A percentile compares a stretch with the other conserved stretches of the same genome.
Conservation (phyloP, 768 basidiomycete genomes). For the Auricularia sp. region DNA sequence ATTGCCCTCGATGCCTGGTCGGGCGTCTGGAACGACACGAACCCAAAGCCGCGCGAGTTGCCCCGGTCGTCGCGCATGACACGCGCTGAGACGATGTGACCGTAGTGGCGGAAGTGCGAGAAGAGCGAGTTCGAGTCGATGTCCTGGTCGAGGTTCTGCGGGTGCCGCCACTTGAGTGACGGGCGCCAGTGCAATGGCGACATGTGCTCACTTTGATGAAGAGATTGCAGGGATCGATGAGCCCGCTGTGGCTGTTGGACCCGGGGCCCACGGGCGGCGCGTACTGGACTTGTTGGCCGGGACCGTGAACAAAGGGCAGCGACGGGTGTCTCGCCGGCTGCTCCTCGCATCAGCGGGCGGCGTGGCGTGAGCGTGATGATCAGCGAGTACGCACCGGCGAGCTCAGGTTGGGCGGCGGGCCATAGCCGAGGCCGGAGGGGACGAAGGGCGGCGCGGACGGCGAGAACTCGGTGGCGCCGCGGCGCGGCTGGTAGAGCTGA, state of each 20-base stretch:
- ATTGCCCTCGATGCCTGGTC: conserved; percentile 71
- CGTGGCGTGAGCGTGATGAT: neutral
- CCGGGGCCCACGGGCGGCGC: conserved; percentile 67
- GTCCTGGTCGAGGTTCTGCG: conserved; percentile 71
- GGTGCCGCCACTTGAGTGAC: neutral
- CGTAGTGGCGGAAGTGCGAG: conserved; percentile 79
- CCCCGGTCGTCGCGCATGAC: conserved; percentile 84
- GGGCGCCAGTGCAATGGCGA: neutral
- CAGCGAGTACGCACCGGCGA: conserved; percentile 5
- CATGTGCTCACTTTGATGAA: conserved; percentile 61
- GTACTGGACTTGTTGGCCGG: conserved; percentile 82
- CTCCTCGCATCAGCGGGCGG: conserved; percentile 11
- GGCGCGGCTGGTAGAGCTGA: conserved; percentile 60
- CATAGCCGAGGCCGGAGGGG: conserved; percentile 56
- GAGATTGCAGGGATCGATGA: conserved; percentile 84
- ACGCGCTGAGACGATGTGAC: conserved; percentile 84
- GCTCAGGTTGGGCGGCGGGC: conserved; percentile 41
- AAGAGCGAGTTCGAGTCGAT: conserved; percentile 82
- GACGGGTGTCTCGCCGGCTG: conserved; percentile 31
- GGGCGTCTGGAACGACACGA: conserved; percentile 77
- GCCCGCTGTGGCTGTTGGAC: conserved; percentile 72
- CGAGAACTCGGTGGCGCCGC: conserved; percentile 57
- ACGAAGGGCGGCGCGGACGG: conserved; percentile 67
- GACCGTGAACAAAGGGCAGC: conserved; percentile 66
- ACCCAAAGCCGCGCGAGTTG: conserved; percentile 81